Evolutionary conservation across 1,139 yeast genomes (phyloP).

Genomic region (Hanseniaspora sp.): DNA sequence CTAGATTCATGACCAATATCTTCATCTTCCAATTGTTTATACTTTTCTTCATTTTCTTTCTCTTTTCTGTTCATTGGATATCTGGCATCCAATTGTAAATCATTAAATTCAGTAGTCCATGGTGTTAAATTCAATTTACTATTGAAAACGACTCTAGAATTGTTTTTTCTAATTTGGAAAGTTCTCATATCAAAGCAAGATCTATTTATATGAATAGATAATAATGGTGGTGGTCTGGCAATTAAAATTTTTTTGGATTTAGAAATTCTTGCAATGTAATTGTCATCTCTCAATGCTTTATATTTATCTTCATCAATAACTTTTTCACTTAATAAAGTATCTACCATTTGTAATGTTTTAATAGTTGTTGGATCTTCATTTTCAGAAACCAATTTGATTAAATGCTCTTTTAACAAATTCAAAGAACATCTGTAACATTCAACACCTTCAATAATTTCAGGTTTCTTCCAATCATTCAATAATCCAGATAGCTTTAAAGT

Average conservation of each 20-base stretch:
- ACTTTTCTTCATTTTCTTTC: conserved; percentile 17
- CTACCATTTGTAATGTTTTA: conserved; percentile 45
- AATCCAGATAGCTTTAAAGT: conserved; percentile 44
- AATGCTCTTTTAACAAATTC: conserved; percentile 45
- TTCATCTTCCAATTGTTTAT: conserved; percentile 12
- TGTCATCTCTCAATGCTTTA: conserved; percentile 59
- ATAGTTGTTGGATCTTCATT: conserved; percentile 26
- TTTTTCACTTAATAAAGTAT: conserved; percentile 47
- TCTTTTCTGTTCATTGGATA: conserved; percentile 58
- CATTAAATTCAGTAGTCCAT: conserved; percentile 59
- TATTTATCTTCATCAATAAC: conserved; percentile 73
- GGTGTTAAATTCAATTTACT: conserved; percentile 51
- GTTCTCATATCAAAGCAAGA: conserved; percentile 85
- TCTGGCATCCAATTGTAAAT: conserved; percentile 71
- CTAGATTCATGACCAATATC: conserved; percentile 10
- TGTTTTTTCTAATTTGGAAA: conserved; percentile 71
- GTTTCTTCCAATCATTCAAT: conserved; percentile 59
- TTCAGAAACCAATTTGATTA: conserved; percentile 30
- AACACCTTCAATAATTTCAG: conserved; percentile 82
- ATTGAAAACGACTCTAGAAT: conserved; percentile 72
- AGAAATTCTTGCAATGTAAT: conserved; percentile 61
- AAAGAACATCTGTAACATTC: conserved; percentile 88
- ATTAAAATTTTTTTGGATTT: conserved; percentile 75
- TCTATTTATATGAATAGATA: conserved; percentile 78
- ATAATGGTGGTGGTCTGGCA: conserved; percentile 72